Evolutionary conservation across 2,329 filamentous ascomycete species (phyloP).

Genomic region (Xylariaceae sp.): DNA sequence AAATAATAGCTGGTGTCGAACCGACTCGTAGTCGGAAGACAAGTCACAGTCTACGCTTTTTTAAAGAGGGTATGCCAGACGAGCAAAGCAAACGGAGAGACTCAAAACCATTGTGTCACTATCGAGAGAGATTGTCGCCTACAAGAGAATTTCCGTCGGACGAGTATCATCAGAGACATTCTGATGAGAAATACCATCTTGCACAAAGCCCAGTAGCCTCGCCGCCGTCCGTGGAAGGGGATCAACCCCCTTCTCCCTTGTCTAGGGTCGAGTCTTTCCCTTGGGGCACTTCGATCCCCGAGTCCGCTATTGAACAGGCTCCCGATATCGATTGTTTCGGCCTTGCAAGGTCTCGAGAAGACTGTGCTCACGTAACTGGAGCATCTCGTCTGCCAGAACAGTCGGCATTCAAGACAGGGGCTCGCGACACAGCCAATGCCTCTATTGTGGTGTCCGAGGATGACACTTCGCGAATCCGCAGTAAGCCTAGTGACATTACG

Average conservation of each 20-base stretch:
- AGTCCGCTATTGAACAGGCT: conserved; percentile 16
- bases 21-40: conserved; percentile 68
- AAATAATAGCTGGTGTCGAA: conserved; percentile 63
- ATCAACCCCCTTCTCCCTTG: conserved; percentile 20
- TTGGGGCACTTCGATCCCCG: conserved; percentile 12
- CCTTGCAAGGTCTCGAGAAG: conserved; percentile 21
- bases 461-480: conserved; percentile 30
- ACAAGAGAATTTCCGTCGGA: conserved; percentile 37
- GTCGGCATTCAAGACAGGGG: conserved; percentile 4
- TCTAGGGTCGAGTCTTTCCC: conserved; percentile 27
- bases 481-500: conserved; percentile 44
- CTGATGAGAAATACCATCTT: conserved; percentile 18
- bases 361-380: conserved; percentile 16
- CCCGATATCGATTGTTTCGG: conserved; percentile 32
- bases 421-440: conserved; percentile 15
- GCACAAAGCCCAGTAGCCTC: conserved; percentile 28
- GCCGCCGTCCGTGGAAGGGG: conserved; percentile 30
- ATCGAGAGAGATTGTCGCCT: conserved; percentile 47
- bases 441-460: conserved; percentile 11
- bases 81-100: conserved; percentile 60
- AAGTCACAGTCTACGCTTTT: conserved; percentile 68
- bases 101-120: conserved; percentile 33
- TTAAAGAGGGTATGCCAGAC: conserved; percentile 66
- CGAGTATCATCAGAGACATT: conserved; percentile 17
- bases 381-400: conserved; percentile 13